Evolutionary conservation across 106 monocot species (phyloP), one percentile per base, ranked within the genome.

Genomic region (Dendrobium nobile): DNA sequence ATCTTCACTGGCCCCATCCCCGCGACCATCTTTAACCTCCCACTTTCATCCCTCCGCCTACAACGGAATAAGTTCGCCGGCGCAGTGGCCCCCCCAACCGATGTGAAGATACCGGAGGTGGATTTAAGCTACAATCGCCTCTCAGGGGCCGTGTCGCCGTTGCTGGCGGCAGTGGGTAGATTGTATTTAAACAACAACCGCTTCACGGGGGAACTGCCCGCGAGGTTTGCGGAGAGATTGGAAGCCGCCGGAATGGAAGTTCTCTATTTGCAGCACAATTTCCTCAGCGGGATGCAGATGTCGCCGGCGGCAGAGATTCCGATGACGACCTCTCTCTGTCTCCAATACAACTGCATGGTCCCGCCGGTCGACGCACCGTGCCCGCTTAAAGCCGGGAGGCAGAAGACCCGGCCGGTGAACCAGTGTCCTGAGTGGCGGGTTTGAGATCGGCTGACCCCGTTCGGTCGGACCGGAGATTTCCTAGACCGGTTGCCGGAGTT

Each of bases 281-380:
- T 88, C 67, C 72, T 92, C 75, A 92, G 88, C 2, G 92, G 92
- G 37, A 86, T 92, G 70, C 81, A 90, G 84, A 88, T 92, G 11
- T 77, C 82, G 20, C 92, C 92, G 17, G 80, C 92, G 48, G 83
- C 92, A 20, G 84, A 84, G 75, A 81, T 92, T 27, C 92, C 92
- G 18, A 68, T 72, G 1, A 84, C 86, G 24, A 84, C 84, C 3
- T 88, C 92, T 54, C 77, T 92, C 15, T 92, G 92, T 79, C 74
- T 92, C 75, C 87, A 88, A 82, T 92, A 90, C 70, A 92, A 92
- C 42, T 92, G 92, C 78, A 92, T 92, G 92, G 88, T 90, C 81
- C 92, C 92, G 81, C 90, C 92, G 54, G 80, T 90, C 18, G 84
- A 86, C 55, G 78, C 88, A 17, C 88, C 90, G 44, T 92, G 92